Percentiles rank a stretch among this genome's conserved stretches.
Conservation (phyloP, 345 rosid species). For the Ceriops zippeliana region DNA sequence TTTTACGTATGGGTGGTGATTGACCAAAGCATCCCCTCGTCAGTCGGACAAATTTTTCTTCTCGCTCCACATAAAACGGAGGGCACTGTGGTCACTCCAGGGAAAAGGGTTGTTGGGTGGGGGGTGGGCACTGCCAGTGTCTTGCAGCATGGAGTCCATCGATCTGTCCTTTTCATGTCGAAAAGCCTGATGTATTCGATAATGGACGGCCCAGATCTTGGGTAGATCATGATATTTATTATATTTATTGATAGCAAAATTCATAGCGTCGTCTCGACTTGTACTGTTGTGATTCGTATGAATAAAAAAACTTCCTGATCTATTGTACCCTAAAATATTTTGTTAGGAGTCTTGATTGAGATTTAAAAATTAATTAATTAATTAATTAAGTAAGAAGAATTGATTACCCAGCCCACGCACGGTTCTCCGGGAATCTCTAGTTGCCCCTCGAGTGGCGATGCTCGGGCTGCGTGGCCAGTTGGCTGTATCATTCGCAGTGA, state of each 20-base stretch:
- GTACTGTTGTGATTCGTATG: neutral
- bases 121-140: conserved; percentile 18
- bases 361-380: conserved; percentile 1
- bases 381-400: conserved; percentile 15
- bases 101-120: conserved; percentile 38
- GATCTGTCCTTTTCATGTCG: conserved; percentile 46
- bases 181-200: conserved; percentile 32
- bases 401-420: conserved; percentile 60
- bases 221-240: conserved; percentile 27
- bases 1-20: accelerated
- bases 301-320: too few species aligned
- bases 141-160: conserved; percentile 36
- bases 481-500: conserved; percentile 25
- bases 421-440: conserved; percentile 86
- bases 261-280: conserved; percentile 14
- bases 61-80: conserved; percentile 4
- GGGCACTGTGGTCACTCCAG: conserved; percentile 31
- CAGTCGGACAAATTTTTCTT: neutral
- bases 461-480: conserved; percentile 24
- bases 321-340: conserved; percentile 1
- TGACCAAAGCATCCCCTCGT: conserved; percentile 33
- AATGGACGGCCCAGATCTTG: conserved; percentile 15
- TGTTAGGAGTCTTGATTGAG: conserved; percentile 24
- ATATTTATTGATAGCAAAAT: conserved; percentile 30
- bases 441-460: conserved; percentile 42